Base-by-base conservation (phyloP, 192 early-diverging fungal species). In the Coemansia sp. region DNA sequence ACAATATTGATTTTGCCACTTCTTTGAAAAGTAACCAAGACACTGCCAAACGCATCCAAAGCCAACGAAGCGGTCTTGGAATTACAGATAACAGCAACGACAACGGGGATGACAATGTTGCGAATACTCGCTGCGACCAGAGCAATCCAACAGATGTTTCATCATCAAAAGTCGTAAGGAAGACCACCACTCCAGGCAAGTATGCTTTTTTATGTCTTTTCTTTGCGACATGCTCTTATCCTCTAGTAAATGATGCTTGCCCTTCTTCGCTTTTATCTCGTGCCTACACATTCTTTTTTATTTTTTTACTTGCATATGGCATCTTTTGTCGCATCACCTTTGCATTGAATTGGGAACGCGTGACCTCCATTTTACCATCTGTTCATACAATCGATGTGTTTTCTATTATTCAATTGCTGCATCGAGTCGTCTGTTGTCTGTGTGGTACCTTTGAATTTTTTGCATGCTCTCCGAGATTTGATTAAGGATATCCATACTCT, bases 71-170 rank as follows among this genome's bases (percentile, higher is more conserved):
- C 52, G 65, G 59, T 29, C 23, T 16, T 9, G 49, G 66, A 39
- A 57, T 51, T 21, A 37, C 26, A 40, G 67, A 61, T 46, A 43
- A 57, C 61, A 64, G 58, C 57, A 46, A 49, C 56, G 53, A 46
- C 2, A 46, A 49, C 29, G 57, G 45, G 20, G 33, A 58, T 40
- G 34, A 23, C 59, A 61, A 46, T 46, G 43, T 5, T 51, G 21
- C 48, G 23, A 9, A 21, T 9, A 9, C 21, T 26, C 3, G 8
- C 4, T 51, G 23, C 20, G 48, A 26, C 23, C 48, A 51, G 1
- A 5, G 9, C 21, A 26, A 26, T 26, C 25, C 25, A 2, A 25
- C 48, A 51, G 21, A 16, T 13, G 13, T 12, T 40, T 40, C 39
- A 13, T 8, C 7, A n/a, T n/a, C n/a, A n/a, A n/a, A n/a, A 7